These are phyloP conservation scores for Ilyonectria sp. DNA, from an alignment of 2,329 filamentous ascomycete species.

Conservation along the genomic window DNA sequence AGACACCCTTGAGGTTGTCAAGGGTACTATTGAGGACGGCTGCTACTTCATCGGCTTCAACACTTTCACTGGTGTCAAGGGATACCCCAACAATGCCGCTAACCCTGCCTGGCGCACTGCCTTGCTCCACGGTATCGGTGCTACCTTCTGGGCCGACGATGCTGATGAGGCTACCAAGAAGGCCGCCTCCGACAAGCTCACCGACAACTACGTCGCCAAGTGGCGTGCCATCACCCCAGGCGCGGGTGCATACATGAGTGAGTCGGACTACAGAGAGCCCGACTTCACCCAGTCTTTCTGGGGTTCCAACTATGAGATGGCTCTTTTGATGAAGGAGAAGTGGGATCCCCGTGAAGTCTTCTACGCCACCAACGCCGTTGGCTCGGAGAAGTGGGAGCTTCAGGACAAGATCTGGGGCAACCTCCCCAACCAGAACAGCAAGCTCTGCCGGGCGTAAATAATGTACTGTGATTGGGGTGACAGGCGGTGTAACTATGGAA, in stretches of 20 bases:
- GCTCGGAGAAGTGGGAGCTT: conserved; percentile 65
- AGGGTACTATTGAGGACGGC: conserved; percentile 32
- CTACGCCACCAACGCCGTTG: conserved; percentile 65
- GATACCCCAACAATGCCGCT: conserved; percentile 30
- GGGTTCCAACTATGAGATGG: conserved; percentile 60
- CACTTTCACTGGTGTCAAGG: conserved; percentile 28
- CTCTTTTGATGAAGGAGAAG: conserved; percentile 62
- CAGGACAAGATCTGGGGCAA: conserved; percentile 41
- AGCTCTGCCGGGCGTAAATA: conserved; percentile 28
- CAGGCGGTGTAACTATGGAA: not conserved
- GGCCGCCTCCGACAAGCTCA: conserved; percentile 27
- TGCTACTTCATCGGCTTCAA: conserved; percentile 38
- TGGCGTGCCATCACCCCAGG: conserved; percentile 52
- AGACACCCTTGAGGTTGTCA: conserved; percentile 31
- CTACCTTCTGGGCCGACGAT: conserved; percentile 28
- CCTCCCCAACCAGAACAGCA: conserved; percentile 37
- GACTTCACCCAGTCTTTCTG: conserved; percentile 63
- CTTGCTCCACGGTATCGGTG: conserved; percentile 31
- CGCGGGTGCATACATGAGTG: conserved; percentile 65
- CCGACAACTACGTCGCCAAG: conserved; percentile 28
- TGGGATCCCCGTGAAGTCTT: conserved; percentile 64
- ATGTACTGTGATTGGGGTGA: not conserved
- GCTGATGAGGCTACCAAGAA: conserved; percentile 31
- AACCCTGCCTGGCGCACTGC: conserved; percentile 37
- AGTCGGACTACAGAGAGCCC: conserved; percentile 65